These are phyloP conservation scores for Scenedesmus sp. DNA, from an alignment of 163 green algal genomes.

Conservation along the genomic window DNA sequence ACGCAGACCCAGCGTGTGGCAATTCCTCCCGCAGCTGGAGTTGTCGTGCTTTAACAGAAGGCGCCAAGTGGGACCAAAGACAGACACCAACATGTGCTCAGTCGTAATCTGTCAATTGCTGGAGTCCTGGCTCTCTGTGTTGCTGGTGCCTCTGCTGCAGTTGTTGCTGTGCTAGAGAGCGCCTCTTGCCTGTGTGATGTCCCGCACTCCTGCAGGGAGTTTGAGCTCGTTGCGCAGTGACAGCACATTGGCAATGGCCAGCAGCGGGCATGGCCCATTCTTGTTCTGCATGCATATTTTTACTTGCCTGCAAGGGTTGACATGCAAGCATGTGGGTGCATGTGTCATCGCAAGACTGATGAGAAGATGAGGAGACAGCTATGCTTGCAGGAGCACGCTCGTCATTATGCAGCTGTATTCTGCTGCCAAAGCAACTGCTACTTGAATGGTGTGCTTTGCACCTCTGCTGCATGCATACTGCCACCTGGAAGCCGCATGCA, in stretches of 20 bases:
- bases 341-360: not conserved
- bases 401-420: not conserved
- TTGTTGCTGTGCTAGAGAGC: not conserved
- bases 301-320: slow-evolving; percentile 25
- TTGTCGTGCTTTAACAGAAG: too few species aligned
- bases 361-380: not conserved
- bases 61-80: too few species aligned
- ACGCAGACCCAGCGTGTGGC: not conserved
- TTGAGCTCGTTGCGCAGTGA: slow-evolving; percentile 80
- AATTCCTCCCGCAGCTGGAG: not conserved
- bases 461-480: not conserved
- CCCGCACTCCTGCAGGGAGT: slow-evolving; percentile 9
- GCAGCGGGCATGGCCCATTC: slow-evolving; percentile 96
- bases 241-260: slow-evolving; percentile 94
- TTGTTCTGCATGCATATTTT: slow-evolving; percentile 90
- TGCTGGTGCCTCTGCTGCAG: not conserved
- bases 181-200: slow-evolving; percentile 3
- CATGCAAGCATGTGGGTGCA: not conserved
- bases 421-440: not conserved
- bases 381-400: not conserved
- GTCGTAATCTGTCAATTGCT: not conserved
- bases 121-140: not conserved
- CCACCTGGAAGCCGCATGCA: not conserved
- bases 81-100: not conserved
- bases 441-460: not conserved